Evolutionary conservation across 1,139 yeast species (phyloP).

Genomic region (Meyerozyma athensensis): DNA sequence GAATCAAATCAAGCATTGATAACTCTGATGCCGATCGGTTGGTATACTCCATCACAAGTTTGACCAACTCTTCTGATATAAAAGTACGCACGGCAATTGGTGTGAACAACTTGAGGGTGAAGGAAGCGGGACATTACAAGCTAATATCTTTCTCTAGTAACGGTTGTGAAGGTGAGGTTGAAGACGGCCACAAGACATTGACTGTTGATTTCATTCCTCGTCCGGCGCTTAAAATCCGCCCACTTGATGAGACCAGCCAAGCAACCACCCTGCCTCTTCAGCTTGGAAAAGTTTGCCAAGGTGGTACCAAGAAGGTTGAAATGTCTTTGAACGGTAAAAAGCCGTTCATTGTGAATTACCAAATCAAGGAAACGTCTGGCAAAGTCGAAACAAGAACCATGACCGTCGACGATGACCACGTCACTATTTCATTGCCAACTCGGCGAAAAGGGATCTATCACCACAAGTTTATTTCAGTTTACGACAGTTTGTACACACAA

Average conservation of each 20-base stretch:
- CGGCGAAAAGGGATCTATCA: constrained; percentile 51
- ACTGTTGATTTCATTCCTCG: constrained; percentile 48
- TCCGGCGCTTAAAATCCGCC: constrained; percentile 43
- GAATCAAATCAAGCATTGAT: constrained; percentile 29
- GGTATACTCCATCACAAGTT: constrained; percentile 20
- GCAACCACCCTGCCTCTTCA: constrained; percentile 17
- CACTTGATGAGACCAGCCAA: constrained; percentile 15
- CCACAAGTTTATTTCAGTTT: constrained; percentile 57
- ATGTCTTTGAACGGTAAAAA: constrained; percentile 49
- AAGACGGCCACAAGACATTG: constrained; percentile 25
- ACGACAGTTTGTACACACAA: constrained; percentile 61
- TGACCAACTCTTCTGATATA: constrained; percentile 20
- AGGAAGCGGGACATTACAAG: constrained; percentile 59
- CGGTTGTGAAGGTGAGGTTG: constrained; percentile 62
- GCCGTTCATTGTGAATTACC: constrained; percentile 73
- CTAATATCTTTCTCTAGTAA: constrained; percentile 58
- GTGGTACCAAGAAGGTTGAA: constrained; percentile 21
- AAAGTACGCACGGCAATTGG: constrained; percentile 25
- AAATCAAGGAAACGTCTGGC: constrained; percentile 58
- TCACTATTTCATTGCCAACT: constrained; percentile 31
- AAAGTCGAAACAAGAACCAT: constrained; percentile 30
- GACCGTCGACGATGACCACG: constrained; percentile 23
- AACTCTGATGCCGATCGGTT: constrained; percentile 22
- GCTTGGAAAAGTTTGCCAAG: constrained; percentile 33
- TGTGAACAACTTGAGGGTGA: constrained; percentile 37